Percentiles rank a stretch among this genome's conserved stretches.
Conservation (phyloP, 129 eudicot genomes). For the Pseudognaphalium luteoalbum region DNA sequence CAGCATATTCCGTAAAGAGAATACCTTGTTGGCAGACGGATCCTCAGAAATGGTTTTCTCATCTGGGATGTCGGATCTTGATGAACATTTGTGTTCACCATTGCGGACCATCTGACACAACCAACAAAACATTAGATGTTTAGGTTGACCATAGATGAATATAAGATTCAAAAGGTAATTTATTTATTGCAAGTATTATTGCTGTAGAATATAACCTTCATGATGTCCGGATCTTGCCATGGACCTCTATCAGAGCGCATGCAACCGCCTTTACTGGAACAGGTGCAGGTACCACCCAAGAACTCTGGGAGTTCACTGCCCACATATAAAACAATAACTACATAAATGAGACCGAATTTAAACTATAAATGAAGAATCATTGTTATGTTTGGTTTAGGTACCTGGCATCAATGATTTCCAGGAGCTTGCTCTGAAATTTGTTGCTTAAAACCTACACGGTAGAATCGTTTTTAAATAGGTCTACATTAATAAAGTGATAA, state of each 20-base stretch:
- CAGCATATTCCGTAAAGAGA: constrained; percentile 10
- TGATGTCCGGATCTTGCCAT: constrained; percentile 90
- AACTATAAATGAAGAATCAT: neutral
- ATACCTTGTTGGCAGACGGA: constrained; percentile 42
- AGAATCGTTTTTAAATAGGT: neutral
- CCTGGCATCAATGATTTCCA: constrained; percentile 97
- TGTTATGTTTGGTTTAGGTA: constrained; percentile 22
- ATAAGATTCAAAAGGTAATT: neutral
- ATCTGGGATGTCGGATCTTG: constrained; percentile 49
- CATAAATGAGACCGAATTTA: neutral
- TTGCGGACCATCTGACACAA: constrained; percentile 76
- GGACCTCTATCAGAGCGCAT: constrained; percentile 95
- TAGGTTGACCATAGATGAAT: neutral
- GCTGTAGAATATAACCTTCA: constrained; percentile 55
- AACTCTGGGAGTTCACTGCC: constrained; percentile 94
- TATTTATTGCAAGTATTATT: neutral
- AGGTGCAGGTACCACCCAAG: constrained; percentile 95
- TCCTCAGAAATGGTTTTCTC: constrained; percentile 75
- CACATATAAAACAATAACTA: constrained; percentile 17
- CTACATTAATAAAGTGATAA: constrained; percentile 17
- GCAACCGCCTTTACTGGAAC: constrained; percentile 85
- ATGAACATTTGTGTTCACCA: constrained; percentile 79
- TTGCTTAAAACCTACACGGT: constrained; percentile 75
- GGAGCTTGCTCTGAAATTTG: constrained; percentile 90
- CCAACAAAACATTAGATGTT: constrained; percentile 11